Conservation (phyloP, 495 filamentous ascomycete species). For the Friedmanniomyces simplex region DNA sequence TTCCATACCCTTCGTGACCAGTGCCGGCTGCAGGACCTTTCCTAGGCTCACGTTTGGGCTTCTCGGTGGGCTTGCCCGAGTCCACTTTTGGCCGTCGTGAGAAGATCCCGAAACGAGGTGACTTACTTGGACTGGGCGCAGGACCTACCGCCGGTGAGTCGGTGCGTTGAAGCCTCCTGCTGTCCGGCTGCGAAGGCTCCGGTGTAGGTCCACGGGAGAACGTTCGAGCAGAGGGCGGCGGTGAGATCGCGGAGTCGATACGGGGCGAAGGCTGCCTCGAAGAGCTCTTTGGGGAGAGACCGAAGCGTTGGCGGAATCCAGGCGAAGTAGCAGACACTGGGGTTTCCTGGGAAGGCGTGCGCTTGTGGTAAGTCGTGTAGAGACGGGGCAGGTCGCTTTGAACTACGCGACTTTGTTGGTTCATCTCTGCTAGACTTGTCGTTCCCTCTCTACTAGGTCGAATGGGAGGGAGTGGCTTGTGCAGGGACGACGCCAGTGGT, state of each 20-base stretch:
- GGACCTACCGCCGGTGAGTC: constrained; percentile 14
- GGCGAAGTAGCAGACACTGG: constrained; percentile 4
- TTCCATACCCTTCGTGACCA: constrained; percentile 91
- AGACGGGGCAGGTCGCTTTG: constrained; percentile 59
- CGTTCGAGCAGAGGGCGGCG: constrained; percentile 12
- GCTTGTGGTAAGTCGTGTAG: constrained; percentile 37
- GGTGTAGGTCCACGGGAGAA: constrained; percentile 24
- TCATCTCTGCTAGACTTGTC: constrained; percentile 49
- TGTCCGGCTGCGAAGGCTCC: constrained; percentile 7
- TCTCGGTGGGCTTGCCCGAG: constrained; percentile 40
- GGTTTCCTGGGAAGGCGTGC: constrained; percentile 27
- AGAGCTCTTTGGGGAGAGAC: constrained; percentile 22
- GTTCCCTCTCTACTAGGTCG: constrained; percentile 77
- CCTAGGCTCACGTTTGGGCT: constrained; percentile 45
- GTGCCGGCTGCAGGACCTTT: constrained; percentile 90
- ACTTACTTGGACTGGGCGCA: constrained; percentile 30
- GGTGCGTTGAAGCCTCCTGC: background rate
- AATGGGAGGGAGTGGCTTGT: constrained; percentile 22
- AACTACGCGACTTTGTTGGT: constrained; percentile 56
- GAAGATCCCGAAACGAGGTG: constrained; percentile 64
- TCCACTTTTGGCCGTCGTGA: constrained; percentile 60
- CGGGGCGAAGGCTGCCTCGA: constrained; percentile 36
- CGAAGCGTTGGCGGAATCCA: constrained; percentile 21
- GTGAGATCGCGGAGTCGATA: constrained; percentile 18
- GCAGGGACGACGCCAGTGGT: background rate